phyloP scores from a whole-genome alignment of 768 basidiomycete species.

The Ramaria sp. region DNA sequence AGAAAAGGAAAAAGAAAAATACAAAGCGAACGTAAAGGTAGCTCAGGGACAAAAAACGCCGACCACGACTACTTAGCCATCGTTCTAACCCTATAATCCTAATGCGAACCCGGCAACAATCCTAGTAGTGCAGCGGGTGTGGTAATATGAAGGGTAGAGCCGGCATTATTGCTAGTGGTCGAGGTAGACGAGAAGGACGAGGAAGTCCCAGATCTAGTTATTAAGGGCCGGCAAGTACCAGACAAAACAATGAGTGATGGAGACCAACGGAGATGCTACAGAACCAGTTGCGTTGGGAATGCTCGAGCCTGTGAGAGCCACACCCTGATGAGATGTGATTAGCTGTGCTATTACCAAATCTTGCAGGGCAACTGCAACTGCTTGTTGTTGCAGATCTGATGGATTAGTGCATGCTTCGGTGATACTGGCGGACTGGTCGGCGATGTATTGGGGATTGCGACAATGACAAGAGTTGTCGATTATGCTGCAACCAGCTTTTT shows the following conservation, averaged over 20 bases:
- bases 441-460: slow-evolving; percentile 33
- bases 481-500: slow-evolving; percentile 29
- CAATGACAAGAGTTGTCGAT: slow-evolving; percentile 53
- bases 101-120: slow-evolving; percentile 4
- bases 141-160: not conserved
- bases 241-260: slow-evolving; percentile 9
- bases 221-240: not conserved
- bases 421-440: slow-evolving; percentile 38
- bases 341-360: not conserved
- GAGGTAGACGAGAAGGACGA: not conserved
- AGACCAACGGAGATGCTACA: slow-evolving; percentile 7
- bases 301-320: slow-evolving; percentile 29
- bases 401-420: slow-evolving; percentile 26
- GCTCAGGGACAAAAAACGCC: not conserved
- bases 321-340: slow-evolving; percentile 28
- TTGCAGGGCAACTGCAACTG: not conserved
- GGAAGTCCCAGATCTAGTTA: slow-evolving; percentile 1
- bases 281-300: slow-evolving; percentile 7
- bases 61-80: not conserved
- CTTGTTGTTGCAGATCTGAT: not conserved
- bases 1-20: too few species aligned
- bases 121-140: not conserved
- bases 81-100: not conserved
- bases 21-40: not conserved
- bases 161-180: not conserved